Percentiles rank a stretch among this genome's conserved stretches.
phyloP scores from a whole-genome alignment of 1,284 basidiomycete genomes.

The Malassezia caprae region DNA sequence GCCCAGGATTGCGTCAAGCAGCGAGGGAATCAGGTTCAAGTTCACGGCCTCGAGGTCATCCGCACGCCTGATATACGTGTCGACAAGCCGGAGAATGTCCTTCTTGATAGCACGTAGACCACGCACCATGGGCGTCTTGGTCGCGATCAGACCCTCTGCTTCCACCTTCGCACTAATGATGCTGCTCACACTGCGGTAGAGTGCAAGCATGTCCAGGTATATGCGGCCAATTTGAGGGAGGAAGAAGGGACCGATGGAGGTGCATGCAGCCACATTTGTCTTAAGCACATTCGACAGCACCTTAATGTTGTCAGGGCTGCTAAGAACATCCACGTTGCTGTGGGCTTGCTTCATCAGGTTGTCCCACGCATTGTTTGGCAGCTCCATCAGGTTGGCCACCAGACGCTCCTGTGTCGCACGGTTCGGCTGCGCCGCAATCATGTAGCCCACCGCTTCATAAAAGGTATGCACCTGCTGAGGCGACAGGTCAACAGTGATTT shows the following conservation, averaged over 20 bases:
- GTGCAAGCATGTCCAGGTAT: constrained; percentile 94
- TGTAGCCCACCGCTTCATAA: constrained; percentile 88
- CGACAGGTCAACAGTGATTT: constrained; percentile 88
- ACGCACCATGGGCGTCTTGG: constrained; percentile 93
- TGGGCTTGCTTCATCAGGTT: constrained; percentile 91
- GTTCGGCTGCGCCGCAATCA: constrained; percentile 98
- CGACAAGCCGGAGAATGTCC: constrained; percentile 88
- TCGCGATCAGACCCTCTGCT: constrained; percentile 69
- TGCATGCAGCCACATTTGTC: constrained; percentile 95
- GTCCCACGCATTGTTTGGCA: constrained; percentile 98
- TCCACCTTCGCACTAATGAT: constrained; percentile 90
- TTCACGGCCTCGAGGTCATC: constrained; percentile 91
- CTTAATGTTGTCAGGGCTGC: constrained; percentile 87
- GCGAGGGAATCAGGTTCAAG: constrained; percentile 79
- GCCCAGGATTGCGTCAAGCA: constrained; percentile 90
- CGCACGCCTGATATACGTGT: constrained; percentile 92
- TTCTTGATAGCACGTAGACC: constrained; percentile 95
- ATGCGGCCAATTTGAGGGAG: constrained; percentile 89
- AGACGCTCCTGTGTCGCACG: constrained; percentile 91
- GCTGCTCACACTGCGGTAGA: constrained; percentile 96
- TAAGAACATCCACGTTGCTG: constrained; percentile 81
- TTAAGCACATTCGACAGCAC: constrained; percentile 94
- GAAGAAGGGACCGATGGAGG: constrained; percentile 93
- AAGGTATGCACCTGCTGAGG: constrained; percentile 66
- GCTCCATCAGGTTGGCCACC: constrained; percentile 88